These are phyloP conservation scores for Fraxinus platypoda DNA, from an alignment of 305 asterid species.

Conservation along the genomic window DNA sequence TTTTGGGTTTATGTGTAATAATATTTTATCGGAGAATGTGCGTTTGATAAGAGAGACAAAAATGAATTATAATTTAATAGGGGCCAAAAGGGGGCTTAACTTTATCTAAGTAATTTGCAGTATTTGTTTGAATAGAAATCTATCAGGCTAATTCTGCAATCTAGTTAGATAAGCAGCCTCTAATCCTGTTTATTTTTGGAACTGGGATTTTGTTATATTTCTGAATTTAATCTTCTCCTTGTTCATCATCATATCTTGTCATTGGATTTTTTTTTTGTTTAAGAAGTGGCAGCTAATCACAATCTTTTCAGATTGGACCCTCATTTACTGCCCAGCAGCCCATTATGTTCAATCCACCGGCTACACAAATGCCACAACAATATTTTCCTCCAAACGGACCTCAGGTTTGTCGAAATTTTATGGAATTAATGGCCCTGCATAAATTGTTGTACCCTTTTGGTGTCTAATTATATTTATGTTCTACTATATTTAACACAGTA, in stretches of 20 bases:
- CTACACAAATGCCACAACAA: conserved; percentile 57
- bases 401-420: conserved; percentile 52
- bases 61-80: too few species aligned
- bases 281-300: conserved; percentile 16
- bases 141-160: background rate
- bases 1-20: too few species aligned
- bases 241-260: background rate
- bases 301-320: conserved; percentile 57
- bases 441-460: conserved; percentile 4
- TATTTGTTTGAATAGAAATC: background rate
- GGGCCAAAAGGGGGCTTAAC: too few species aligned
- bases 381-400: conserved; percentile 87
- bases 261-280: background rate
- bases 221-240: background rate
- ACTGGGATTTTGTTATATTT: background rate
- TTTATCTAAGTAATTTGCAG: background rate
- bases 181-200: background rate
- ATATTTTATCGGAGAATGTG: too few species aligned
- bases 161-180: background rate
- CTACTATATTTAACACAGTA: conserved; percentile 43
- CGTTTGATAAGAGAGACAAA: too few species aligned
- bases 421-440: conserved; percentile 4
- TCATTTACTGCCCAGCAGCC: conserved; percentile 66
- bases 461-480: conserved; percentile 10
- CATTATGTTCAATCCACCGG: conserved; percentile 64